Conservation (phyloP, 129 eudicot genomes). For the Ambrosia artemisiifolia region DNA sequence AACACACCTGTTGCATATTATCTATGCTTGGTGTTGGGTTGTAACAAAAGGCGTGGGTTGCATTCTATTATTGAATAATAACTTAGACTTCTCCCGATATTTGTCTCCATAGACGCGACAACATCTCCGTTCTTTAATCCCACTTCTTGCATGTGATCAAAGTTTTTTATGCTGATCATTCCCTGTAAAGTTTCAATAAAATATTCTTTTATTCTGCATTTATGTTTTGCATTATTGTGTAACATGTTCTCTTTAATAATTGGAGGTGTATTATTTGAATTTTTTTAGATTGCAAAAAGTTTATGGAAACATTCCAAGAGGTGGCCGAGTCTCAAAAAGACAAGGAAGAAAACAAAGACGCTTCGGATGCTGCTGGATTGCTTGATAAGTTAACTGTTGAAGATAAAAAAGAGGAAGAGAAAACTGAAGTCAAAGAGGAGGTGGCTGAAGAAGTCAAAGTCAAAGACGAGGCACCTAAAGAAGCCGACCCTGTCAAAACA, state of each 20-base stretch:
- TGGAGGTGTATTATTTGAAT: background rate
- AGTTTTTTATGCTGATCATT: conserved; percentile 55
- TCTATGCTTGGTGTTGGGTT: conserved; percentile 55
- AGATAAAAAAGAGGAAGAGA: conserved; percentile 35
- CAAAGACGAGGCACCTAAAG: background rate
- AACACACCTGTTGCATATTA: conserved; percentile 29
- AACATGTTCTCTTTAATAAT: background rate
- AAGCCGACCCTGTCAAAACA: background rate
- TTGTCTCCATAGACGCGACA: conserved; percentile 3
- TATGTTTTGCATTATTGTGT: background rate
- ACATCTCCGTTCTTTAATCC: conserved; percentile 22
- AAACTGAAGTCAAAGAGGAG: conserved; percentile 18
- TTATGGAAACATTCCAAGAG: conserved; percentile 66
- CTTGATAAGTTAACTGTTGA: conserved; percentile 60
- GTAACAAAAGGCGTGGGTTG: conserved; percentile 83
- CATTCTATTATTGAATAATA: conserved; percentile 83
- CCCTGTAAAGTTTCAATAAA: background rate
- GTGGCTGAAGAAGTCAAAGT: background rate
- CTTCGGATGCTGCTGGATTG: conserved; percentile 45
- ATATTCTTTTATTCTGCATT: background rate
- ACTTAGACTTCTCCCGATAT: conserved; percentile 86
- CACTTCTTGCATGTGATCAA: conserved; percentile 58
- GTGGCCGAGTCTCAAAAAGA: conserved; percentile 53
- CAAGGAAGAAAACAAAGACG: conserved; percentile 50
- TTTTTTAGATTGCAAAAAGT: conserved; percentile 53